A percentile compares a stretch with the other conserved stretches of the same genome.
Conservation (phyloP, 2,329 filamentous ascomycete species). For the Hypoxylon sp. region DNA sequence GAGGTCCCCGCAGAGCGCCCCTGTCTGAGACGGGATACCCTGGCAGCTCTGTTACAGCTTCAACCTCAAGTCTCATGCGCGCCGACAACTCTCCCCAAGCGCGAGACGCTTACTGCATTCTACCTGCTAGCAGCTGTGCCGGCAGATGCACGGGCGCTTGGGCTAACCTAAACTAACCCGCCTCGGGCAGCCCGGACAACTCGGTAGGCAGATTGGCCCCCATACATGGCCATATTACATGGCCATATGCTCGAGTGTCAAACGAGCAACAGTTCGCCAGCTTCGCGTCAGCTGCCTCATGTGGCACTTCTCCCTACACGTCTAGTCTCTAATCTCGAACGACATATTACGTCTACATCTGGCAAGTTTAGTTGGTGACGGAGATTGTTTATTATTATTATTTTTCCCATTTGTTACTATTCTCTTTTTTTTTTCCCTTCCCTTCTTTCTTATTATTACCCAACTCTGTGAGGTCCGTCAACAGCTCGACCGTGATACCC, state of each 20-base stretch:
- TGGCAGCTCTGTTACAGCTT: constrained; percentile 36
- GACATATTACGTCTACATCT: background rate
- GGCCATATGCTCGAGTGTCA: constrained; percentile 11
- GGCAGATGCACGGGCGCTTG: constrained; percentile 1
- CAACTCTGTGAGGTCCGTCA: background rate
- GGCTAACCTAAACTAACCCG: no score
- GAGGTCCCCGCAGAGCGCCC: constrained; percentile 29
- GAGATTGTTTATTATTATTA: background rate
- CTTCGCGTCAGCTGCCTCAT: background rate
- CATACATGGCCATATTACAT: background rate
- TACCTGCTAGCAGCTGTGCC: background rate
- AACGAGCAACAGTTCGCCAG: constrained; percentile 1
- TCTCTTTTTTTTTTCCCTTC: no score
- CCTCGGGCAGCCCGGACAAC: no score
- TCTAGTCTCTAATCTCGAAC: background rate
- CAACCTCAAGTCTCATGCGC: constrained; percentile 39
- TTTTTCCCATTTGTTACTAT: no score
- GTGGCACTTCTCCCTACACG: no score
- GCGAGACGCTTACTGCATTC: constrained; percentile 6
- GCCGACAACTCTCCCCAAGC: constrained; percentile 16
- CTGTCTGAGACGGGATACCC: constrained; percentile 36
- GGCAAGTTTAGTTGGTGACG: background rate
- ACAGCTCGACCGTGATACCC: background rate
- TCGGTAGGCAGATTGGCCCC: background rate
- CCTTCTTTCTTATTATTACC: background rate